Percentiles rank a stretch among this genome's conserved stretches.
These are phyloP conservation scores for Xylaria sp. DNA, from an alignment of 2,329 filamentous ascomycete genomes.

Conservation along the genomic window DNA sequence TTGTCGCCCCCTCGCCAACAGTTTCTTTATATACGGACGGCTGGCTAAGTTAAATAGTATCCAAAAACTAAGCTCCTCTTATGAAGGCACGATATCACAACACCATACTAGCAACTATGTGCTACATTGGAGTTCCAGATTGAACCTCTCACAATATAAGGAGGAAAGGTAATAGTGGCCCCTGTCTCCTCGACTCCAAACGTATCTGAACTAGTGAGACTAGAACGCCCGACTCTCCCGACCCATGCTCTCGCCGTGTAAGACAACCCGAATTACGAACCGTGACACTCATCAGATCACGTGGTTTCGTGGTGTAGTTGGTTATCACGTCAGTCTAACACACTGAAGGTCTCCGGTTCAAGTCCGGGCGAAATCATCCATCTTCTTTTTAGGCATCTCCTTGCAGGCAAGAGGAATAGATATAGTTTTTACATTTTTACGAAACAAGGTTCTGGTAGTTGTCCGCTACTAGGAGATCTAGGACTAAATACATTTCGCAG, in stretches of 20 bases:
- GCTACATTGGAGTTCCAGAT: not conserved
- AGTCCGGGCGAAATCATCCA: slow-evolving; percentile 41
- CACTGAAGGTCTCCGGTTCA: slow-evolving; percentile 47
- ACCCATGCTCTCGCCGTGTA: not conserved
- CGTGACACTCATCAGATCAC: not conserved
- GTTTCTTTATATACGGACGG: not conserved
- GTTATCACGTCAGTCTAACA: slow-evolving; percentile 57
- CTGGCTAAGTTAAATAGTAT: not conserved
- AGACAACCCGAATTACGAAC: not conserved
- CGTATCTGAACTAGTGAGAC: not conserved
- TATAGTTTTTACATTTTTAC: too few relatives aligned
- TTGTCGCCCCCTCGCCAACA: too few relatives aligned
- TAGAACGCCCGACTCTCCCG: not conserved
- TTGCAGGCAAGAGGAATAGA: not conserved
- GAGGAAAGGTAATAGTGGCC: not conserved
- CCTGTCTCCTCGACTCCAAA: not conserved
- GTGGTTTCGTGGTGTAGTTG: slow-evolving; percentile 48
- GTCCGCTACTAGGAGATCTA: too few relatives aligned
- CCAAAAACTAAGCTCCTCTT: too few relatives aligned
- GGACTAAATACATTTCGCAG: too few relatives aligned
- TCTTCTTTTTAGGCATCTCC: not conserved
- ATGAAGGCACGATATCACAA: not conserved
- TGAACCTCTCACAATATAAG: not conserved
- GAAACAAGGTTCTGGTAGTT: too few relatives aligned
- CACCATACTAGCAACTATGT: not conserved